Base-by-base conservation (phyloP, 352 stramenopile species). In the Thraustochytrium sp. region DNA sequence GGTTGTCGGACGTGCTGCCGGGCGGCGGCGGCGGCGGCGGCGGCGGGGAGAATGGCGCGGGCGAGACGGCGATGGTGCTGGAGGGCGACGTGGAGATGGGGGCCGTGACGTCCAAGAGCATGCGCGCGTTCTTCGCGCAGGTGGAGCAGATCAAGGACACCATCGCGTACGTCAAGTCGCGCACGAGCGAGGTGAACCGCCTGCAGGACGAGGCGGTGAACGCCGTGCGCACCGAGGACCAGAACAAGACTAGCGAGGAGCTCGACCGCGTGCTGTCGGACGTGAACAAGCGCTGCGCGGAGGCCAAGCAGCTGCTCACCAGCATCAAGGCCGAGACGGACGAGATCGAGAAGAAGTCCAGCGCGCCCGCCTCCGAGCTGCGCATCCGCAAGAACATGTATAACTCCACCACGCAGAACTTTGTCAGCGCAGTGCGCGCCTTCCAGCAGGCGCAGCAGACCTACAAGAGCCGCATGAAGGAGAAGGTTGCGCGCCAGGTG, bases 371-470 rank as follows among this genome's bases (percentile, higher is more conserved):
- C 16, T 85, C 85, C 23, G 82, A 92, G 76, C 23, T 88, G 4
- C 89, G 95, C 76, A 97, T 99, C 54, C 91, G 96, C 40, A 95
- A 98, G 82, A 99, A 99, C 87, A 94, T 99, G 88, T 94, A 92
- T 40, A 97, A 96, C 82, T 99, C 96, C 3, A 88, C 99, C 34
- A 97, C 94, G 3, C 94, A 97, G 68, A 98, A 99, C 87, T 99
- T 99, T 86, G 97, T 98, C 86, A 94, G 98, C 87, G 93, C 97
- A 84, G 98, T 98, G 92, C 98, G 99, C 86, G 90, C 96, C 38
- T 99, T 99, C 87, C 96, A 99, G 87, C 95, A 95, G 77, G 91
- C 94, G 16, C 94, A 99, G 89, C 95, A 97, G 89, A 95, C 97
- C 82, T 99, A 98, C 88, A 99, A 99, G 88, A 93, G 87, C 21